These are phyloP conservation scores for Houttuynia cordata DNA, from an alignment of 164 flowering plant species.

Conservation along the genomic window DNA sequence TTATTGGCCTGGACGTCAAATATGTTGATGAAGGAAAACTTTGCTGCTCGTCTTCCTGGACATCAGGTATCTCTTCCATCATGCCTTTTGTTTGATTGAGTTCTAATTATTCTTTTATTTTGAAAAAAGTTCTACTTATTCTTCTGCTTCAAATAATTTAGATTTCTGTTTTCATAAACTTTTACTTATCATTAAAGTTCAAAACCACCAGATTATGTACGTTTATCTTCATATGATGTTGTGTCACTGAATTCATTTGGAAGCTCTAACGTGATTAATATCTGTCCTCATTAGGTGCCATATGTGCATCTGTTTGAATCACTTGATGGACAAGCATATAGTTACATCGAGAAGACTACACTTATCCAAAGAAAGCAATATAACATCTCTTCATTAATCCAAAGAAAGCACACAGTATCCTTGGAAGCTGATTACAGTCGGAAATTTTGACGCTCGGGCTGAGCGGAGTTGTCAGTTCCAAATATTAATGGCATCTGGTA, in stretches of 20 bases:
- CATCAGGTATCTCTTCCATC: constrained; percentile 46
- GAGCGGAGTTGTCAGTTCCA: too few species aligned
- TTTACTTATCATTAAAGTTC: too few species aligned
- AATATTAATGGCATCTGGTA: too few species aligned
- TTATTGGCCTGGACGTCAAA: constrained; percentile 78
- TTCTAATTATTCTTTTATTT: neutral
- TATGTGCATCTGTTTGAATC: constrained; percentile 45
- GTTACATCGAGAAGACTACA: neutral
- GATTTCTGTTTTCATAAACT: too few species aligned
- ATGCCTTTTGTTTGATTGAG: constrained; percentile 6
- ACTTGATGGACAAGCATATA: neutral
- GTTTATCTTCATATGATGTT: neutral
- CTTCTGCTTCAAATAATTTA: too few species aligned
- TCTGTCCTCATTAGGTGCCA: constrained; percentile 25
- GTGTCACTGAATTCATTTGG: neutral
- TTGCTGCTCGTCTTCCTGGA: constrained; percentile 79
- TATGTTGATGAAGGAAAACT: constrained; percentile 71
- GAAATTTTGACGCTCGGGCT: too few species aligned
- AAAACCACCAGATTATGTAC: too few species aligned
- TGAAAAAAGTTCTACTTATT: too few species aligned
- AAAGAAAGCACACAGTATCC: neutral
- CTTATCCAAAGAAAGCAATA: neutral
- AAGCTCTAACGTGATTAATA: neutral
- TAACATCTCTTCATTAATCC: too few species aligned
- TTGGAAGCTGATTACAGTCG: neutral